Percentiles rank a stretch among this genome's conserved stretches.
Conservation (phyloP, 2,329 filamentous ascomycete species). For the Colletotrichum liriopes region DNA sequence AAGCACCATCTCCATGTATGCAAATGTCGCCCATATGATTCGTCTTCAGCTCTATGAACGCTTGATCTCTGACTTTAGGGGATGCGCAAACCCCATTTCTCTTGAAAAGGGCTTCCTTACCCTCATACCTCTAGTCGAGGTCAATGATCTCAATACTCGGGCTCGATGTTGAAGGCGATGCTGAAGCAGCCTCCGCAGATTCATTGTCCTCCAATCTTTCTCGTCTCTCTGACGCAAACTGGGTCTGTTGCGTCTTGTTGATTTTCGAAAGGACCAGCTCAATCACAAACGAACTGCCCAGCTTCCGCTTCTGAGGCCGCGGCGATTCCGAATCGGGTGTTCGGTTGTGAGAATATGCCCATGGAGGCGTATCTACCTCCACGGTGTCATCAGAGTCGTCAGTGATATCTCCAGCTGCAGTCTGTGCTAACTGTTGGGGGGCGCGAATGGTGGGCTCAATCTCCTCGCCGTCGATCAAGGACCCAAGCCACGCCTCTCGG, state of each 20-base stretch:
- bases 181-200: too few species aligned
- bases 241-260: neutral
- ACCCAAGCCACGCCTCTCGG: slow-evolving; percentile 69
- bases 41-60: neutral
- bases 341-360: neutral
- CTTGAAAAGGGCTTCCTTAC: too few species aligned
- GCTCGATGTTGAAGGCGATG: neutral
- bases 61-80: neutral
- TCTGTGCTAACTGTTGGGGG: neutral
- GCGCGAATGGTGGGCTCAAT: neutral
- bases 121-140: neutral
- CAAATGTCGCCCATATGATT: neutral
- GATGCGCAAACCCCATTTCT: neutral
- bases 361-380: neutral
- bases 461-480: slow-evolving; percentile 46
- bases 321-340: neutral
- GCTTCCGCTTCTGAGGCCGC: slow-evolving; percentile 12
- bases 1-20: neutral
- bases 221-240: neutral
- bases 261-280: slow-evolving; percentile 18
- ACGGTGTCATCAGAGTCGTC: neutral
- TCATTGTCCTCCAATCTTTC: neutral
- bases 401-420: neutral
- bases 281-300: slow-evolving; percentile 19
- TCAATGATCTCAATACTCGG: slow-evolving; percentile 1